Base-by-base conservation (phyloP, 2,329 filamentous ascomycete genomes). In the Aurifilum marmelostoma region DNA sequence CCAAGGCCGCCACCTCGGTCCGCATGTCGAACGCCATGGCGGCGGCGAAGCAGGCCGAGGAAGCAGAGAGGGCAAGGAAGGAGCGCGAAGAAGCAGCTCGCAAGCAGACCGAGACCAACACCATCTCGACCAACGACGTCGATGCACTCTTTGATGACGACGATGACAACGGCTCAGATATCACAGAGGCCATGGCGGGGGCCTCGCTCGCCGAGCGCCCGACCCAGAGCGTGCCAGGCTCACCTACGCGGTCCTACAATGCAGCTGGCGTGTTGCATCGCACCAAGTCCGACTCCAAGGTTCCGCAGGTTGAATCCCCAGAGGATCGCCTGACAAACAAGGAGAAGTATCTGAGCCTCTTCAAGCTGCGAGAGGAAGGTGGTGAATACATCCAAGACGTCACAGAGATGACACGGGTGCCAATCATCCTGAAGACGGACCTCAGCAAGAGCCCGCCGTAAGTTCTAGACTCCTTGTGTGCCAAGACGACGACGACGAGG, bases 361-460 rank as follows among this genome's bases (percentile, higher is more conserved):
- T 98, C 84, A 89, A 90, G 75, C 85, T 99, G 74, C 88, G 96
- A 65, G 95, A 99, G 80, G 92, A 97, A 81, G 91, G 92, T 74
- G 95, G 95, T 73, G 92, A 98, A 75, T 97, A 97, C 83, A 97
- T 99, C 77, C 96, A 99, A 82, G 96, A 99, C 80, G 94, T 99
- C 73, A 94, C 91, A 69, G 96, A 99, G 85, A 97, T 99, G 94
- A 95, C 93, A 58, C 88, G 95, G 74, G 92, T 99, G 71, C 96
- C 96, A n/a, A 92, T 99, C 74, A 97, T 99, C 79, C 83, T 99
- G 77, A 98, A 97, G 90, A 98, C 96, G 73, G 96, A 99, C 83
- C 88, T 99, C 76, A 93, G 87, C 83, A 99, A 99, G 92, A 98
- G 95, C 84, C 96, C 96, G 83, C 96, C 96, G 94, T 99, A 92